These are phyloP conservation scores for Santalum album DNA, from an alignment of 164 flowering plant genomes.

Conservation along the genomic window DNA sequence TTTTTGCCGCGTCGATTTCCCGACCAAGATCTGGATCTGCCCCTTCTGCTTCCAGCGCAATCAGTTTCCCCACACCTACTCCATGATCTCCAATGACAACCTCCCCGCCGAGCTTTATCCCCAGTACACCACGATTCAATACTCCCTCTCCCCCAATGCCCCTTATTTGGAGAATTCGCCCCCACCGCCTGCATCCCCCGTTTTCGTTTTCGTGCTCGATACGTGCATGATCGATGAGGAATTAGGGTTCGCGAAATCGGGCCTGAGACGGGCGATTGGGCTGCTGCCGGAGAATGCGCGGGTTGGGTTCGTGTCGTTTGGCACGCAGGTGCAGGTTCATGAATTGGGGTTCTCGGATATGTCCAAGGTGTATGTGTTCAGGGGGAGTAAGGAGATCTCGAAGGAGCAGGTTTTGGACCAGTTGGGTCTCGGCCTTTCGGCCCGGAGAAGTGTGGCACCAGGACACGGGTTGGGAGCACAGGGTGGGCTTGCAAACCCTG, in stretches of 20 bases:
- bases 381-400: conserved; percentile 69
- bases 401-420: conserved; percentile 94
- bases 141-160: conserved; percentile 21
- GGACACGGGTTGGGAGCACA: no score
- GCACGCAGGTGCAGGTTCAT: conserved; percentile 96
- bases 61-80: conserved; percentile 76
- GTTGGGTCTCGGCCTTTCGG: conserved; percentile 45
- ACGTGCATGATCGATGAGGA: conserved; percentile 92
- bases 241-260: conserved; percentile 64
- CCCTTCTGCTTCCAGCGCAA: conserved; percentile 82
- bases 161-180: conserved; percentile 4
- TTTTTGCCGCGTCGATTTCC: conserved; percentile 65
- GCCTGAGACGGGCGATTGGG: conserved; percentile 61
- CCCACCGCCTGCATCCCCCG: conserved; percentile 25
- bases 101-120: conserved; percentile 90
- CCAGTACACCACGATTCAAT: conserved; percentile 64
- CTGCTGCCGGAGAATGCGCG: conserved; percentile 78
- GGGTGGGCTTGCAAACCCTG: conserved; percentile 26
- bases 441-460: conserved; percentile 28
- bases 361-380: conserved; percentile 78
- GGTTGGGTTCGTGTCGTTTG: conserved; percentile 81
- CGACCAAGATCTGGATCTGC: conserved; percentile 90
- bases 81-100: conserved; percentile 54
- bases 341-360: conserved; percentile 84
- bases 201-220: conserved; percentile 72